Conservation (phyloP, 2,329 filamentous ascomycete species). For the Plectosphaerella sp. region DNA sequence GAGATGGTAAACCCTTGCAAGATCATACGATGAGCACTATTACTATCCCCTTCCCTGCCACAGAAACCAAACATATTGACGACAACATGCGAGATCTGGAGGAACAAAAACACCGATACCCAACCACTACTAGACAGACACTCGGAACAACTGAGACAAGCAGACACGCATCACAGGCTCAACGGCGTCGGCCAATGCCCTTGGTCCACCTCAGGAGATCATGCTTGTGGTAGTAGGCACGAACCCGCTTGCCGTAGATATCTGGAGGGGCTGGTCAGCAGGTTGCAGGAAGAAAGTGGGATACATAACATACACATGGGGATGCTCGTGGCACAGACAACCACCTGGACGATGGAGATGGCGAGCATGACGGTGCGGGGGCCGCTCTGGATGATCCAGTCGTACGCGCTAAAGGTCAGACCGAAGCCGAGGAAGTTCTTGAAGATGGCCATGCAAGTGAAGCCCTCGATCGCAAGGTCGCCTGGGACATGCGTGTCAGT, state of each 20-base stretch:
- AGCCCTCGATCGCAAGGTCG: conserved; percentile 79
- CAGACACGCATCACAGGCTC: background rate
- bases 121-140: background rate
- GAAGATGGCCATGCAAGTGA: conserved; percentile 86
- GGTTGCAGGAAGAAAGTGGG: conserved; percentile 1
- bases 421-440: conserved; percentile 92
- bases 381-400: conserved; percentile 71
- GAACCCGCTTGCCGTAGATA: conserved; percentile 71
- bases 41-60: no score
- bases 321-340: conserved; percentile 68
- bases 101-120: background rate
- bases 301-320: conserved; percentile 68
- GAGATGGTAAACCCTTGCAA: no score
- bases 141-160: no score
- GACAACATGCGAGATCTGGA: no score
- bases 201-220: conserved; percentile 52
- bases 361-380: conserved; percentile 60
- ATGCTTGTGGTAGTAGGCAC: conserved; percentile 71
- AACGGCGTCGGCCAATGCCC: background rate
- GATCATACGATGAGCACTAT: no score
- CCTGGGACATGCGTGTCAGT: conserved; percentile 35
- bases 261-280: conserved; percentile 40
- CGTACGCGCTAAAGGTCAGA: conserved; percentile 77
- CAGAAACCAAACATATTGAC: no score
- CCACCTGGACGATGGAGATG: conserved; percentile 73